phyloP scores from a whole-genome alignment of 2,329 filamentous ascomycete genomes.

The Xylariomycetidae sp. region DNA sequence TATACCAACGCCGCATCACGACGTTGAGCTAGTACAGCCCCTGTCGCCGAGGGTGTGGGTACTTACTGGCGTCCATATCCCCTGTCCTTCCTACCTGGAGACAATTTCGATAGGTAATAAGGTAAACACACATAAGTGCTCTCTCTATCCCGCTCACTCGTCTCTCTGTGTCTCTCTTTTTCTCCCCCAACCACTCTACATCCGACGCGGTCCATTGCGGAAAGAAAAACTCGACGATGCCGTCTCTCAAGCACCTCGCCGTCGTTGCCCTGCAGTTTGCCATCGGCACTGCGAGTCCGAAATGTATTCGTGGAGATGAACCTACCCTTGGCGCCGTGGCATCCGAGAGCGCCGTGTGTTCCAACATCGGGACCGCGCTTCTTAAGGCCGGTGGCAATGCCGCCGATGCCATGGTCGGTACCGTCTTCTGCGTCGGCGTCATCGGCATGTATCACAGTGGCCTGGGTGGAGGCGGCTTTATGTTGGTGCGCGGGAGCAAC shows the following conservation, averaged over 20 bases:
- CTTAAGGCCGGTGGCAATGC: constrained; percentile 61
- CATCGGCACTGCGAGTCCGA: constrained; percentile 11
- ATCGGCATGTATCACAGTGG: constrained; percentile 76
- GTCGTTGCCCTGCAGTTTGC: constrained; percentile 17
- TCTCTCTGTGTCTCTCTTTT: no score
- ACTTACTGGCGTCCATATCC: no score
- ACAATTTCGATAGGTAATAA: no score
- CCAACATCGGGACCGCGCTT: constrained; percentile 61
- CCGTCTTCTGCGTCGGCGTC: constrained; percentile 70
- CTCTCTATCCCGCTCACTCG: no score
- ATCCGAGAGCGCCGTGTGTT: constrained; percentile 66
- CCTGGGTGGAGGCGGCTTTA: constrained; percentile 87
- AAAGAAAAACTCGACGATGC: no score
- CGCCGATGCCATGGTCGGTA: constrained; percentile 70
- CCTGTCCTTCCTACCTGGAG: no score
- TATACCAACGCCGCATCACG: no score
- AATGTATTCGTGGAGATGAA: constrained; percentile 11
- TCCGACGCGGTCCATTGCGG: no score
- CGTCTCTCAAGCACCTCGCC: constrained; percentile 15
- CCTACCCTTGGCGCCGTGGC: constrained; percentile 58
- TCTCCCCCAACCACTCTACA: no score
- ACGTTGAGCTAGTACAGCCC: no score
- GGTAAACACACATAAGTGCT: no score
- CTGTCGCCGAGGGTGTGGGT: no score
- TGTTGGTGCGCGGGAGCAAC: constrained; percentile 67